Percentiles rank a stretch among this genome's conserved stretches.
Evolutionary conservation across 2,329 filamentous ascomycete species (phyloP).

Genomic region (Thermothelomyces thermophilus): DNA sequence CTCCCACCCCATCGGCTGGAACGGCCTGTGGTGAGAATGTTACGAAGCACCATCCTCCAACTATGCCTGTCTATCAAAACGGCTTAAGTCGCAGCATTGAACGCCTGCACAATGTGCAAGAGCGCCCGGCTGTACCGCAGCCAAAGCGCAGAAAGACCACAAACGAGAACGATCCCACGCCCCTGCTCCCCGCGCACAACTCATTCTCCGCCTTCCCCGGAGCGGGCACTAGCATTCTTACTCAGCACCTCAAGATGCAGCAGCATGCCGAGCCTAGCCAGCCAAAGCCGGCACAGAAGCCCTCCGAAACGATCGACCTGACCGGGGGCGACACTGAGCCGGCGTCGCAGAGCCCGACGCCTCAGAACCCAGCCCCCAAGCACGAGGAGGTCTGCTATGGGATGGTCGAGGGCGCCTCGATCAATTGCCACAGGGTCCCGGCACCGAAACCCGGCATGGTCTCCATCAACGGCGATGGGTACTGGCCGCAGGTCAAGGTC

Average conservation of each 20-base stretch:
- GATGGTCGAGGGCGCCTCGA: conserved; percentile 59
- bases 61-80: conserved; percentile 23
- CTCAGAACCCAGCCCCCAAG: conserved; percentile 53
- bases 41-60: conserved; percentile 10
- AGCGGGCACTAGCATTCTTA: conserved; percentile 51
- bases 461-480: conserved; percentile 48
- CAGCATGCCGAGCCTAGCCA: conserved; percentile 37
- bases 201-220: conserved; percentile 34
- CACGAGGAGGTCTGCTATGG: conserved; percentile 76
- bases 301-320: conserved; percentile 50
- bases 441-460: conserved; percentile 58
- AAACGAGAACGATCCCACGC: conserved; percentile 37
- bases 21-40: conserved; percentile 28
- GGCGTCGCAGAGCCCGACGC: conserved; percentile 49
- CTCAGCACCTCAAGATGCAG: conserved; percentile 60
- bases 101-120: conserved; percentile 66
- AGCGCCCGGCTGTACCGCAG: conserved; percentile 52
- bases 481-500: conserved; percentile 71
- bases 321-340: conserved; percentile 54
- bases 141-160: conserved; percentile 63
- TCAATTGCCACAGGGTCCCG: conserved; percentile 64
- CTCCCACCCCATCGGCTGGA: conserved; percentile 20
- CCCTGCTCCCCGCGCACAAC: conserved; percentile 21
- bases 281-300: conserved; percentile 16
- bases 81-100: conserved; percentile 63